phyloP scores from a whole-genome alignment of 805 yeast genomes.

The Hanseniaspora nectarophila region DNA sequence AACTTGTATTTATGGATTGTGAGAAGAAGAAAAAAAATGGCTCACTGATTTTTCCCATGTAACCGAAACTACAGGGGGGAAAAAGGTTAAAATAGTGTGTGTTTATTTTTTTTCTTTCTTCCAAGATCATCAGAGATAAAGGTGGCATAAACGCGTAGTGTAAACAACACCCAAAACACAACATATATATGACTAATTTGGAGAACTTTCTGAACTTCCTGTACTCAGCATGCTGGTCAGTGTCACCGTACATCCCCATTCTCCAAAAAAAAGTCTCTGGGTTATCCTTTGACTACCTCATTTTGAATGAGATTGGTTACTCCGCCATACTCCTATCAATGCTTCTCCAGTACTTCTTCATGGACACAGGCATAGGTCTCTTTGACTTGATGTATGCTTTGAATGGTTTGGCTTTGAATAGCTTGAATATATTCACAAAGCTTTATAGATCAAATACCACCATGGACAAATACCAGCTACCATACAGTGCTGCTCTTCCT shows the following conservation, averaged over 20 bases:
- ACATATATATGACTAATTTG: neutral
- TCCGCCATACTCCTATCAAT: constrained; percentile 34
- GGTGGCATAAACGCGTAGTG: too few relatives aligned
- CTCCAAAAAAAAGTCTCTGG: constrained; percentile 28
- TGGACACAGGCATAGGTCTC: constrained; percentile 27
- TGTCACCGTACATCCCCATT: constrained; percentile 6
- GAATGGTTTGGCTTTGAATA: constrained; percentile 37
- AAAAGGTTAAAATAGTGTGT: too few relatives aligned
- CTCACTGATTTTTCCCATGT: too few relatives aligned
- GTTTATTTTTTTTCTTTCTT: too few relatives aligned
- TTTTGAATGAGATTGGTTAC: constrained; percentile 39
- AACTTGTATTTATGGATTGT: too few relatives aligned
- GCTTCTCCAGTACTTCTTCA: constrained; percentile 32
- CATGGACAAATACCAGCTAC: neutral
- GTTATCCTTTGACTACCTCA: constrained; percentile 37
- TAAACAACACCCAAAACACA: too few relatives aligned
- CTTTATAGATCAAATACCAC: neutral
- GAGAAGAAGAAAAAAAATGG: too few relatives aligned
- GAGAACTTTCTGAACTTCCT: neutral
- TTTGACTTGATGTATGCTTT: constrained; percentile 38
- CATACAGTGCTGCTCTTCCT: neutral
- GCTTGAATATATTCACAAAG: constrained; percentile 20
- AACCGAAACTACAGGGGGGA: too few relatives aligned
- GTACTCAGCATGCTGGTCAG: constrained; percentile 3
- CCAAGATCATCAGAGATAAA: too few relatives aligned